These are phyloP conservation scores for Intubia oerlemansii DNA, from an alignment of 2,329 filamentous ascomycete species.

Conservation along the genomic window DNA sequence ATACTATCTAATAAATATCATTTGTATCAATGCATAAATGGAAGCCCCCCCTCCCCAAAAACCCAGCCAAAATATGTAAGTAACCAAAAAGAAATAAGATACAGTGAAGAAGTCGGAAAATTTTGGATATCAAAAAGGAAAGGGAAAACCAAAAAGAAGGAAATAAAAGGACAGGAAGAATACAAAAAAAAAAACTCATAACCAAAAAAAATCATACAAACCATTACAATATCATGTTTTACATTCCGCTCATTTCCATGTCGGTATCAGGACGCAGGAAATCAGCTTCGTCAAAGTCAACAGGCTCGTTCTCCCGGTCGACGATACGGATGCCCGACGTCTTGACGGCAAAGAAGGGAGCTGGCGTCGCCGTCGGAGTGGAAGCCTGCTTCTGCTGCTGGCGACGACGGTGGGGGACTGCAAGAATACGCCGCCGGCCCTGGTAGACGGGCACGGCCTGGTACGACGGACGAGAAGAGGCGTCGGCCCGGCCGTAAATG, in stretches of 20 bases:
- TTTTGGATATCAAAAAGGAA: constrained; percentile 1
- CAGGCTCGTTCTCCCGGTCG: constrained; percentile 24
- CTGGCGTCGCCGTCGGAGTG: no score
- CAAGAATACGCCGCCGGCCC: constrained; percentile 22
- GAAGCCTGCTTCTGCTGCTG: constrained; percentile 6
- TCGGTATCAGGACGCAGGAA: constrained; percentile 24
- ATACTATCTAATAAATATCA: no score
- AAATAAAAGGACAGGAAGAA: background rate
- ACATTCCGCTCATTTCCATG: constrained; percentile 20
- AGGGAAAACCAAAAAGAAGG: background rate
- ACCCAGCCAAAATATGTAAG: no score
- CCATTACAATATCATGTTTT: no score
- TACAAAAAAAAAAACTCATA: background rate
- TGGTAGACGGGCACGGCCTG: constrained; percentile 8
- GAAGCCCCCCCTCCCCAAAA: no score
- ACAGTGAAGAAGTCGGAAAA: no score
- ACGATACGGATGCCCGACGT: constrained; percentile 7
- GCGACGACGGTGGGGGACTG: constrained; percentile 20
- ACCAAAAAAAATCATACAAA: background rate
- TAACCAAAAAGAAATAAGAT: no score
- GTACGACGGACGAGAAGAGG: constrained; percentile 1
- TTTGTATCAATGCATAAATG: no score
- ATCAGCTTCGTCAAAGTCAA: constrained; percentile 48
- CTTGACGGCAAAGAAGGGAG: no score
- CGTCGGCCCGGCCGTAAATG: no score